Conservation (phyloP, 352 stramenopile species). For the Phytophthora foliorum region DNA sequence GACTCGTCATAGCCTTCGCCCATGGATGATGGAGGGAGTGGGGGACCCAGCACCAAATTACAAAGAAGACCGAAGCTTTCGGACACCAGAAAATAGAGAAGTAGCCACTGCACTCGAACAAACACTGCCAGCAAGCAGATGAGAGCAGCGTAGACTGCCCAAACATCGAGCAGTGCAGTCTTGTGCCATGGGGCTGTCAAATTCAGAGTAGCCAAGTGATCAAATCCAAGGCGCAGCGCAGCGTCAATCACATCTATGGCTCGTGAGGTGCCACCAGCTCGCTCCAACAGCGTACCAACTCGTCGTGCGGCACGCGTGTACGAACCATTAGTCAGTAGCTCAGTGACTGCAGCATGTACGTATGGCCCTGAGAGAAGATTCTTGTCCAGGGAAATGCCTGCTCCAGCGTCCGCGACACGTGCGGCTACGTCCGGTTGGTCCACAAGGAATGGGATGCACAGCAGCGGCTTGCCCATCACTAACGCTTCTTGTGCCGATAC, state of each 20-base stretch:
- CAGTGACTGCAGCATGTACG: conserved; percentile 60
- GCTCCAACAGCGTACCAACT: conserved; percentile 65
- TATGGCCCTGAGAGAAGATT: conserved; percentile 63
- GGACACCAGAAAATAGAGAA: conserved; percentile 70
- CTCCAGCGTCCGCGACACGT: conserved; percentile 78
- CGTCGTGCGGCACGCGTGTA: conserved; percentile 55
- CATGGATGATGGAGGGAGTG: conserved; percentile 30
- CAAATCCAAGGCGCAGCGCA: conserved; percentile 61
- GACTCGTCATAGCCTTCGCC: conserved; percentile 33
- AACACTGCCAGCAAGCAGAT: conserved; percentile 75
- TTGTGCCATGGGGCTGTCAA: conserved; percentile 82
- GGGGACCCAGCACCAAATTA: conserved; percentile 53
- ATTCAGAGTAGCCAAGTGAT: conserved; percentile 78
- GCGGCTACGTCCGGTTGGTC: conserved; percentile 89
- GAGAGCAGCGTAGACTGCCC: conserved; percentile 76
- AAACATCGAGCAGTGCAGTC: conserved; percentile 81
- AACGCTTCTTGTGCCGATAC: conserved; percentile 85
- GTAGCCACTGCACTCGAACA: conserved; percentile 72
- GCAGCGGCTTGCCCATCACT: conserved; percentile 78
- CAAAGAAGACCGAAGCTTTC: conserved; percentile 51
- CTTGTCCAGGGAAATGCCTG: conserved; percentile 80
- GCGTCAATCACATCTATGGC: conserved; percentile 79
- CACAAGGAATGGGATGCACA: conserved; percentile 91
- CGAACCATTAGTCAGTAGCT: conserved; percentile 60
- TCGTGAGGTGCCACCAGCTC: conserved; percentile 67